Percentiles rank a stretch among this genome's conserved stretches.
Conservation (phyloP, 208 protist species). For the Trypanosomatidae sp. region DNA sequence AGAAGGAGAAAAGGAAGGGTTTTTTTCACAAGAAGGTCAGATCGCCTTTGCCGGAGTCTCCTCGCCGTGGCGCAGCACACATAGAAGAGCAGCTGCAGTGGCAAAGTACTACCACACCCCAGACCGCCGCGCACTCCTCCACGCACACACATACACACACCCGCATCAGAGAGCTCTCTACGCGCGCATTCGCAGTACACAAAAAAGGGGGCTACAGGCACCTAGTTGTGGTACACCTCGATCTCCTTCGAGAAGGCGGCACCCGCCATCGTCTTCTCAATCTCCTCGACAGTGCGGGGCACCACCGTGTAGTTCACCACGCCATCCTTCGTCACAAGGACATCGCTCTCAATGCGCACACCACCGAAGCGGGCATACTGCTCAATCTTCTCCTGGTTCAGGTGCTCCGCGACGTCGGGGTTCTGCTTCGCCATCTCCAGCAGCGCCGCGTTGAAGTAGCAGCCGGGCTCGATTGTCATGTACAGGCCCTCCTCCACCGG, state of each 20-base stretch:
- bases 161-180: no score
- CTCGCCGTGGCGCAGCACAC: no score
- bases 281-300: constrained; percentile 86
- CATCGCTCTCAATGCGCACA: constrained; percentile 98
- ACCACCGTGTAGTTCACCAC: constrained; percentile 84
- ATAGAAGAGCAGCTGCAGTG: no score
- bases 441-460: constrained; percentile 89
- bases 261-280: constrained; percentile 85
- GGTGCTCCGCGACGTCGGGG: constrained; percentile 57
- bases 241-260: constrained; percentile 56
- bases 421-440: constrained; percentile 83
- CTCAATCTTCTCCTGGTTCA: constrained; percentile 88
- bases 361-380: constrained; percentile 93
- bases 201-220: not conserved
- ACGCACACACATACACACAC: no score
- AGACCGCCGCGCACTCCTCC: no score
- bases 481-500: constrained; percentile 92
- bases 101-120: no score
- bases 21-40: no score
- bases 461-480: constrained; percentile 97
- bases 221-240: constrained; percentile 61
- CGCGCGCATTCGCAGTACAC: not conserved
- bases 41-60: no score
- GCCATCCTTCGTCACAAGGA: constrained; percentile 94
- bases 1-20: not conserved